Percentiles rank a stretch among this genome's conserved stretches.
phyloP scores from a whole-genome alignment of 208 protist genomes.

The Crithidia mellificae region DNA sequence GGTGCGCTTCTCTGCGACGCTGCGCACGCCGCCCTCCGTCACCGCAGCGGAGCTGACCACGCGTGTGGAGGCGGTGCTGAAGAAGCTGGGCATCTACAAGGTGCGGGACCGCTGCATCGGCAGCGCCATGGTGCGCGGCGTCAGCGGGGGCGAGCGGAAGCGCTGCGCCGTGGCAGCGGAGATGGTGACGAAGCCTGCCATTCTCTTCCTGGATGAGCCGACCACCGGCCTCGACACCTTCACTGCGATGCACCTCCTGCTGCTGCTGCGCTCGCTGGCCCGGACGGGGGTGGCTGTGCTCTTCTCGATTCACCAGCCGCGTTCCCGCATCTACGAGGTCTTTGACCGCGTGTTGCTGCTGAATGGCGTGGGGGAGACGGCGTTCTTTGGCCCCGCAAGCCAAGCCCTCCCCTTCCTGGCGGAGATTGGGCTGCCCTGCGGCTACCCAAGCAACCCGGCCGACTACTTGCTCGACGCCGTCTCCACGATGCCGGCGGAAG shows the following conservation, averaged over 20 bases:
- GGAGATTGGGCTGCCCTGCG: constrained; percentile 44
- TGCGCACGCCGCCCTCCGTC: constrained; percentile 50
- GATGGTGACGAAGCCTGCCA: constrained; percentile 56
- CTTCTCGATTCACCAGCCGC: constrained; percentile 81
- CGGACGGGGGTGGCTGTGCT: constrained; percentile 49
- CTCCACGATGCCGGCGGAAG: constrained; percentile 32
- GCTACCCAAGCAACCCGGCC: constrained; percentile 66
- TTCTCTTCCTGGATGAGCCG: constrained; percentile 82
- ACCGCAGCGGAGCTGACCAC: constrained; percentile 17
- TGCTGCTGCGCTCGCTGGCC: constrained; percentile 51
- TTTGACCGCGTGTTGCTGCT: constrained; percentile 86
- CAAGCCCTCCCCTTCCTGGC: constrained; percentile 67
- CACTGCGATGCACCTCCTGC: constrained; percentile 63
- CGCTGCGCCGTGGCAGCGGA: constrained; percentile 69
- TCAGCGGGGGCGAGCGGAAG: constrained; percentile 82
- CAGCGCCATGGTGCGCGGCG: constrained; percentile 47
- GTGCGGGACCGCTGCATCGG: constrained; percentile 53
- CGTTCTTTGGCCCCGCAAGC: constrained; percentile 75
- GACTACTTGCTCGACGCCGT: constrained; percentile 84
- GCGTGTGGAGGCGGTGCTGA: constrained; percentile 22
- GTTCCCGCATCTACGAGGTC: constrained; percentile 50
- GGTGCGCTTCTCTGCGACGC: constrained; percentile 60
- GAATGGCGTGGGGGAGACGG: constrained; percentile 68
- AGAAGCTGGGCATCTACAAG: constrained; percentile 55
- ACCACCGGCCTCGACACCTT: constrained; percentile 88